Conservation (phyloP, 768 basidiomycete genomes). For the Agaricus blazei region DNA sequence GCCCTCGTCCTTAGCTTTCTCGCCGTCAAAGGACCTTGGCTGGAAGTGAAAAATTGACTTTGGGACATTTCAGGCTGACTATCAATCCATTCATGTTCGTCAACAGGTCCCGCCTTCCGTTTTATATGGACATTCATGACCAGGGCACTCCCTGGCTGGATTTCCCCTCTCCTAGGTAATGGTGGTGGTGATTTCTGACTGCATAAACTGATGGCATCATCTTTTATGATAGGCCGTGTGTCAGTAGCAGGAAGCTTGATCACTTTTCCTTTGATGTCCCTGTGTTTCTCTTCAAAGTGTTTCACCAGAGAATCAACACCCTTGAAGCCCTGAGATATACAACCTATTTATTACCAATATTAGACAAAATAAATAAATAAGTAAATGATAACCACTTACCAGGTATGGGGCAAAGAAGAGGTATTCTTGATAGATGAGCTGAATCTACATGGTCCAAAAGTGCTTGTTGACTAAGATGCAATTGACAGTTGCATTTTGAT, state of each 20-base stretch:
- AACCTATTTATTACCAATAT: neutral
- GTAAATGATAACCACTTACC: slow-evolving; percentile 12
- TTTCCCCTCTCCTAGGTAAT: neutral
- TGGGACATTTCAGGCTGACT: slow-evolving; percentile 4
- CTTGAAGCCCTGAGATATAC: neutral
- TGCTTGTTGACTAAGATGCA: slow-evolving; percentile 13
- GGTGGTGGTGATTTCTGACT: neutral
- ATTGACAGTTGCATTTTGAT: slow-evolving; percentile 17
- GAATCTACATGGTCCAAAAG: slow-evolving; percentile 19
- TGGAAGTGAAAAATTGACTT: neutral
- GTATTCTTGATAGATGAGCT: slow-evolving; percentile 21
- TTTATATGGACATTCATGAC: neutral
- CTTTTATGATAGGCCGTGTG: too few species aligned
- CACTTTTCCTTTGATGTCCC: neutral
- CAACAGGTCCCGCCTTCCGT: neutral
- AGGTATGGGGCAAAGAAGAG: slow-evolving; percentile 21
- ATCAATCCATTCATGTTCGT: neutral
- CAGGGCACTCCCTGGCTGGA: neutral
- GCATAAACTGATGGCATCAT: too few species aligned
- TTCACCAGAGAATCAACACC: slow-evolving; percentile 1
- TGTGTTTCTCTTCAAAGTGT: neutral
- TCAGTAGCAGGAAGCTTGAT: neutral
- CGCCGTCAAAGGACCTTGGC: neutral
- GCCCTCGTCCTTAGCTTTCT: slow-evolving; percentile 1
- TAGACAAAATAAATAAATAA: neutral